A percentile compares a stretch with the other conserved stretches of the same genome.
Evolutionary conservation across 2,329 filamentous ascomycete species (phyloP).

Genomic region (Epichloe elymi): DNA sequence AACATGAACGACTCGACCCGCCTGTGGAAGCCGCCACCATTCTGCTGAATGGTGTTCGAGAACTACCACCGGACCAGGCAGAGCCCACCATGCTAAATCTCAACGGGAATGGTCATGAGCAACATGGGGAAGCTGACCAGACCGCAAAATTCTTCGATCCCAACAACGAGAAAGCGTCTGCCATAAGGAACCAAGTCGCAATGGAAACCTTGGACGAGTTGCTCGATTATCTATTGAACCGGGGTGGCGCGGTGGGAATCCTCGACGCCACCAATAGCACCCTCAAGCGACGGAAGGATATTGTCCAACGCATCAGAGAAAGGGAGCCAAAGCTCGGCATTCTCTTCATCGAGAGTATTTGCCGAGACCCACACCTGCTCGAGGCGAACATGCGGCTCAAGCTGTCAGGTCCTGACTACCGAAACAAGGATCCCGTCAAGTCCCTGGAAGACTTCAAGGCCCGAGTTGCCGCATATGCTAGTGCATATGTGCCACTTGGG

Average conservation of each 20-base stretch:
- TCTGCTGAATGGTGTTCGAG: conserved; percentile 38
- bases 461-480: conserved; percentile 85
- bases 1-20: conserved; percentile 27
- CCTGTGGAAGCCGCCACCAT: conserved; percentile 43
- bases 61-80: conserved; percentile 15
- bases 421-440: conserved; percentile 75
- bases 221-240: conserved; percentile 71
- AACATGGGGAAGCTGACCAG: conserved; percentile 55
- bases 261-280: conserved; percentile 97
- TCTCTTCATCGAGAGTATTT: conserved; percentile 90
- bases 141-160: conserved; percentile 92
- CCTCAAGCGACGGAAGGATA: conserved; percentile 64
- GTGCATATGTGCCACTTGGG: conserved; percentile 81
- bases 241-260: conserved; percentile 82
- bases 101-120: conserved; percentile 13
- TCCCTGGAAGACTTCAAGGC: conserved; percentile 86
- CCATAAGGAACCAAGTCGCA: conserved; percentile 80
- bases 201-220: conserved; percentile 87
- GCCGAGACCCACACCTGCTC: conserved; percentile 68
- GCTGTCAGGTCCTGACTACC: conserved; percentile 90
- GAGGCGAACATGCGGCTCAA: conserved; percentile 97
- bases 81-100: conserved; percentile 28
- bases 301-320: conserved; percentile 71
- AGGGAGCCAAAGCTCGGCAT: conserved; percentile 82
- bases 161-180: conserved; percentile 66